Evolutionary conservation across 2,329 filamentous ascomycete genomes (phyloP).

Genomic region (Curvularia hawaiiensis): DNA sequence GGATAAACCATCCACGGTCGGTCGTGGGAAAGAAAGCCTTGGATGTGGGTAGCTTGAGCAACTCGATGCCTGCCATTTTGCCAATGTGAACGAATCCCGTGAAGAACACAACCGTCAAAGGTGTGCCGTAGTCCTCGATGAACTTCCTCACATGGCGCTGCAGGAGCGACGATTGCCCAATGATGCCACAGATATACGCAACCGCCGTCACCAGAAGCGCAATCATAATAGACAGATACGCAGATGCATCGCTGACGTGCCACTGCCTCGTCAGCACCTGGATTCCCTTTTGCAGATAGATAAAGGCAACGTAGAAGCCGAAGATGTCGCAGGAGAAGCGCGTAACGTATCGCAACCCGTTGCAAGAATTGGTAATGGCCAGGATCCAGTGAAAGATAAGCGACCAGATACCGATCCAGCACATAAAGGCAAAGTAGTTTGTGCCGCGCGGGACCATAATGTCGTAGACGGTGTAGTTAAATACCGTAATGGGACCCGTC

Average conservation of each 20-base stretch:
- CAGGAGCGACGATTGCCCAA: conserved; percentile 75
- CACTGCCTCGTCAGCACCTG: conserved; percentile 82
- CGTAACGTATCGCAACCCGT: conserved; percentile 86
- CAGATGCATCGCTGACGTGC: conserved; percentile 62
- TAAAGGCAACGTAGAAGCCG: conserved; percentile 90
- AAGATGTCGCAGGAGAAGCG: conserved; percentile 93
- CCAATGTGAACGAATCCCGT: conserved; percentile 88
- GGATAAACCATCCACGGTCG: conserved; percentile 75
- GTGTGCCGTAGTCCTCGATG: conserved; percentile 87
- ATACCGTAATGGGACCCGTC: conserved; percentile 90
- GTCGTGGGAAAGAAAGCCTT: conserved; percentile 79
- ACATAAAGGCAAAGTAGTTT: conserved; percentile 89
- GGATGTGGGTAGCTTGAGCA: conserved; percentile 76
- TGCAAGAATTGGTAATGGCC: conserved; percentile 84
- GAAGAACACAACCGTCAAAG: conserved; percentile 72
- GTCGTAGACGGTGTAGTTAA: conserved; percentile 93
- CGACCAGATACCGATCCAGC: conserved; percentile 88
- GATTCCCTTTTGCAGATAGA: conserved; percentile 89
- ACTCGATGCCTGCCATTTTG: conserved; percentile 72
- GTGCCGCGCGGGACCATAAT: conserved; percentile 79
- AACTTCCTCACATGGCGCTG: conserved; percentile 78
- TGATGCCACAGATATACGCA: conserved; percentile 73
- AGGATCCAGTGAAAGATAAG: conserved; percentile 84
- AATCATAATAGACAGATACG: conserved; percentile 78
- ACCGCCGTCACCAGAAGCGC: conserved; percentile 78